Evolutionary conservation across 805 yeast genomes (phyloP), one percentile per base, ranked within the genome.

Genomic region (Hanseniaspora hatyaiensis): DNA sequence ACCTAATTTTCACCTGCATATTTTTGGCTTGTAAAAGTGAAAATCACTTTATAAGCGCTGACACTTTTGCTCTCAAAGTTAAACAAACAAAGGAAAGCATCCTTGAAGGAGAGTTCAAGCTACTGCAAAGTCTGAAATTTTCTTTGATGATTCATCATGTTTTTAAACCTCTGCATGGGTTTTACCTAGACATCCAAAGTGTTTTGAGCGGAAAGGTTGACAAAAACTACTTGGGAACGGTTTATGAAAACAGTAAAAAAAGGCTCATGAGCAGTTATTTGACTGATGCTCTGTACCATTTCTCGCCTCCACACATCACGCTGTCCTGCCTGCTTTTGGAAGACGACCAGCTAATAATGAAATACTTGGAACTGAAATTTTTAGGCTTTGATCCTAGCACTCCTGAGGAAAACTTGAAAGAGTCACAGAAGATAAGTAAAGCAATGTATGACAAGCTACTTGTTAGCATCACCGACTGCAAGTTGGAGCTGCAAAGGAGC

Each of bases 291-390:
- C 67, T 73, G 8, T 89, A 85, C 55, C 66, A 77, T 30, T 89
- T 66, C 64, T 80, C 97, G 0, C 99, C 99, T 0, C 95, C 97
- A 1, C 98, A 92, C 58, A 84, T 92, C 26, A 96, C 97, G 1
- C 67, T 92, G 45, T 92, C 96, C 0, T 85, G 92, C 13, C 69
- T 88, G 58, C 75, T 81, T 65, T 70, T 73, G 47, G 75, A 72
- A 12, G 83, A 86, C 62, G 76, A 72, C 52, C 74, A 72, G 20
- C 64, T 83, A 32, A 74, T 82, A 2, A 75, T 75, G 47, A 70
- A 76, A 52, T 88, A 88, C 63, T 63, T 89, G 53, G 71, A 72
- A 53, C 69, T 72, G 54, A 84, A 82, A 60, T 80, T 80, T 53
- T 67, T 70, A 39, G 56, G 53, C 6, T 50, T 40, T 8, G 49